Conservation (phyloP, 306 rosid genomes). For the Casuarina glauca region DNA sequence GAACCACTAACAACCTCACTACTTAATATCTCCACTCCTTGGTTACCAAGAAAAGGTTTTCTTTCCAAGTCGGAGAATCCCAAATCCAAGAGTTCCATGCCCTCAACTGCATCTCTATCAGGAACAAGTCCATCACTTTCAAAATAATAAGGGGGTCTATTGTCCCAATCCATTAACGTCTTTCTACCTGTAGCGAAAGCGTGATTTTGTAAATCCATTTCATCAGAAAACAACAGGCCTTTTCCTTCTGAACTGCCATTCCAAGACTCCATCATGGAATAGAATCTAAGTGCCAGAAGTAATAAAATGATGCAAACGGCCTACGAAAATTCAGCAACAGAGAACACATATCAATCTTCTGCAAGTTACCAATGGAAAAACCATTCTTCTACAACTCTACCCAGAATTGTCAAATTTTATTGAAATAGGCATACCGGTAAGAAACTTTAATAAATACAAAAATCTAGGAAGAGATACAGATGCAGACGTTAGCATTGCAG, state of each 20-base stretch:
- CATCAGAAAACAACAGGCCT: constrained; percentile 54
- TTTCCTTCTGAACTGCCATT: constrained; percentile 58
- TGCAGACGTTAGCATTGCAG: constrained; percentile 16
- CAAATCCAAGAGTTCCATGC: constrained; percentile 54
- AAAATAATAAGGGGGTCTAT: constrained; percentile 36
- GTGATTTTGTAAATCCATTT: constrained; percentile 58
- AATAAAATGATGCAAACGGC: constrained; percentile 25
- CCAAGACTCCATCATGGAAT: constrained; percentile 72
- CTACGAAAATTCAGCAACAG: constrained; percentile 35
- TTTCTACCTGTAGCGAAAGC: constrained; percentile 53
- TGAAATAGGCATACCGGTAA: background rate
- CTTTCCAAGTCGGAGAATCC: constrained; percentile 51
- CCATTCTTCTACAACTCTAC: constrained; percentile 9
- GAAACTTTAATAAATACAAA: background rate
- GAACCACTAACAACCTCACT: constrained; percentile 47
- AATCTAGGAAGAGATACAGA: background rate
- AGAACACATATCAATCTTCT: constrained; percentile 22
- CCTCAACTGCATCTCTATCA: constrained; percentile 43
- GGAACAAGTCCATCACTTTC: constrained; percentile 47
- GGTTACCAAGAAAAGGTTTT: constrained; percentile 40
- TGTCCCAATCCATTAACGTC: constrained; percentile 54
- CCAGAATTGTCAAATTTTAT: constrained; percentile 13
- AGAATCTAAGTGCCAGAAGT: constrained; percentile 27
- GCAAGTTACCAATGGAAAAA: constrained; percentile 20
- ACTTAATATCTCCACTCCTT: constrained; percentile 42